Base-by-base conservation (phyloP, 495 filamentous ascomycete species). In the Xylaria grammica region DNA sequence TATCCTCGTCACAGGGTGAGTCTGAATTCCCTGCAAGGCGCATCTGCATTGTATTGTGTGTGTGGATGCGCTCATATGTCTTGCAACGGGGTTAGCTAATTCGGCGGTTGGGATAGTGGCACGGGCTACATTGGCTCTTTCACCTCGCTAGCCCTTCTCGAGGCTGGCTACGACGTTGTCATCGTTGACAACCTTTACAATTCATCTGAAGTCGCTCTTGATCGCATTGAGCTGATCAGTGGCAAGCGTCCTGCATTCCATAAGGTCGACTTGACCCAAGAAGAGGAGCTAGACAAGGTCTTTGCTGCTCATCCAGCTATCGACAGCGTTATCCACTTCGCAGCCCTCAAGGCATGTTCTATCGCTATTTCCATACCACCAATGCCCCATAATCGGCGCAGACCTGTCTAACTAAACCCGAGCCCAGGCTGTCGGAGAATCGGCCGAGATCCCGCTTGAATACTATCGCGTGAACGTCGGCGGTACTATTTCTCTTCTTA, bases 101-200 rank as follows among this genome's bases (percentile, higher is more conserved):
- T 10, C 44, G 32, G 36, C 60, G 63, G 50, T 65, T 48, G 52
- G 10, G 34, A 51, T 75, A 99, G 95, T 82, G 95, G 95, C 68
- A 95, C 92, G 62, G 95, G 95, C 81, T 99, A 99, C 84, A 99
- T 99, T 77, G 95, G 95, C 69, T 99, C 95, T 44, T 98, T 98
- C 86, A 99, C 95, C 57, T 82, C 89, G 60, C 88, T 99, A 57
- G 91, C 93, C 38, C 90, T 99, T 22, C 91, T 99, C 67, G 84
- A 96, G 70, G 91, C 94, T 72, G 94, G 89, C 76, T 97, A 97
- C 84, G 90, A 97, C 73, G 96, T 99, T 54, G 90, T 99, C 68
- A 91, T 99, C 62, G 88, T 93, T 62, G 95, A 99, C 80, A 97
- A 89, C 79, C 86, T 98, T 57, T 96, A 94, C 87, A 99, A 99